phyloP scores from a whole-genome alignment of 805 yeast species.

The Ogataea saltuana region DNA sequence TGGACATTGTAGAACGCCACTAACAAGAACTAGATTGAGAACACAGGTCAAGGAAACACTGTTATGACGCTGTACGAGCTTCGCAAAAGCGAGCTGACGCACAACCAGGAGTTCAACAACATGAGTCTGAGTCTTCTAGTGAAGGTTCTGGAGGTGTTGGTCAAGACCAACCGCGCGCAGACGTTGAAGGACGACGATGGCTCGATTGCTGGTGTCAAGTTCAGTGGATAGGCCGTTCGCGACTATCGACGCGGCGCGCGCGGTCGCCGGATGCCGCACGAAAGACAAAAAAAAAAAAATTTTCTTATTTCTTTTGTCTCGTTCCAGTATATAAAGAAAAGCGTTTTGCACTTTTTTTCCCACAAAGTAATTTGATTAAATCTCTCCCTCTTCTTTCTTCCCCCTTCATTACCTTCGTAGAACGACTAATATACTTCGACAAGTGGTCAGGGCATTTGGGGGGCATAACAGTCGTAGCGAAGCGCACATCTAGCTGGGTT shows the following conservation, averaged over 20 bases:
- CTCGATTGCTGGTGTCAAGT: conserved; percentile 71
- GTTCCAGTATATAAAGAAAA: background rate
- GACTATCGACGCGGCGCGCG: conserved; percentile 9
- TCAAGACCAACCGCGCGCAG: conserved; percentile 71
- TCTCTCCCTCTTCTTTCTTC: conserved; percentile 1
- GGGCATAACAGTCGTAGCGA: conserved; percentile 5
- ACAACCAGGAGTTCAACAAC: conserved; percentile 58
- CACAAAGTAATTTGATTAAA: conserved; percentile 1
- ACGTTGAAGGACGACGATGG: conserved; percentile 59
- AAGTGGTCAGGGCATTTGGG: conserved; percentile 5
- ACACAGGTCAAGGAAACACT: conserved; percentile 73
- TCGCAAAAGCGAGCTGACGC: conserved; percentile 59
- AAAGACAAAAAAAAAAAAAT: conserved; percentile 11
- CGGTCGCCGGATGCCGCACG: conserved; percentile 12
- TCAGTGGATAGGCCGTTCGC: conserved; percentile 10
- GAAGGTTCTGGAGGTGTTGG: conserved; percentile 56
- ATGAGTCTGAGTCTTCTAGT: conserved; percentile 59
- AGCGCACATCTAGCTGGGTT: background rate
- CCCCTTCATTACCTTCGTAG: conserved; percentile 14
- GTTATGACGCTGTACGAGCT: conserved; percentile 84
- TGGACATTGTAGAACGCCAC: conserved; percentile 6
- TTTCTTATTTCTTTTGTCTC: conserved; percentile 11
- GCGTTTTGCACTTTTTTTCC: background rate
- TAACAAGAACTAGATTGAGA: conserved; percentile 48
- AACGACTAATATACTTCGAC: conserved; percentile 4